Conservation (phyloP, 495 filamentous ascomycete species). For the Parathielavia hyrcaniae region DNA sequence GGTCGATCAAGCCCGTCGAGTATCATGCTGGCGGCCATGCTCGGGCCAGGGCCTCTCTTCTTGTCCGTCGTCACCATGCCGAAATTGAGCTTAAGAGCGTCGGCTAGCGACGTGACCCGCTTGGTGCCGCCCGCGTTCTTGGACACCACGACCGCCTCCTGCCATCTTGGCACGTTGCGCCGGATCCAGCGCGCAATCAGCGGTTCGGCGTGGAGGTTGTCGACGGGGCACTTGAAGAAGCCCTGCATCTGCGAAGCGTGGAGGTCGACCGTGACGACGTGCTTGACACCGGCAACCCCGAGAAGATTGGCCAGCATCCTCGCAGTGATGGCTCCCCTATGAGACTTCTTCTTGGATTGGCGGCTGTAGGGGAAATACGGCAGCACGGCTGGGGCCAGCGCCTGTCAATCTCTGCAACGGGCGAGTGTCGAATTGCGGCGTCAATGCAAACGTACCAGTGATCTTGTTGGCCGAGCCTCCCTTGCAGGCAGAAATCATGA, state of each 20-base stretch:
- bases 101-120: conserved; percentile 90
- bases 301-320: conserved; percentile 95
- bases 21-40: conserved; percentile 65
- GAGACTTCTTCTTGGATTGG: conserved; percentile 98
- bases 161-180: conserved; percentile 79
- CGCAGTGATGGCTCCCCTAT: conserved; percentile 92
- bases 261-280: conserved; percentile 94
- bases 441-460: conserved; percentile 61
- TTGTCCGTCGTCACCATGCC: conserved; percentile 94
- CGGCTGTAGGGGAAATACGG: conserved; percentile 98
- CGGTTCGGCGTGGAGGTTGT: conserved; percentile 94
- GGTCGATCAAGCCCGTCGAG: conserved; percentile 42
- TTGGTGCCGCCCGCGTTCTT: conserved; percentile 98
- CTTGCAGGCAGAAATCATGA: conserved; percentile 98
- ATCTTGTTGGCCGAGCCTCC: conserved; percentile 95
- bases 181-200: conserved; percentile 94
- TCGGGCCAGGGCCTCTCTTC: conserved; percentile 53
- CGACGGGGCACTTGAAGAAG: conserved; percentile 96
- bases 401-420: not conserved
- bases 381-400: conserved; percentile 65
- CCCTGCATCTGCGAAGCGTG: conserved; percentile 98
- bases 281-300: conserved; percentile 86
- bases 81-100: conserved; percentile 94
- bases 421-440: not conserved
- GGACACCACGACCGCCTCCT: conserved; percentile 88